Evolutionary conservation across 2,329 filamentous ascomycete species (phyloP), one percentile per base, ranked within the genome.

Genomic region (Colletotrichum acutatum): DNA sequence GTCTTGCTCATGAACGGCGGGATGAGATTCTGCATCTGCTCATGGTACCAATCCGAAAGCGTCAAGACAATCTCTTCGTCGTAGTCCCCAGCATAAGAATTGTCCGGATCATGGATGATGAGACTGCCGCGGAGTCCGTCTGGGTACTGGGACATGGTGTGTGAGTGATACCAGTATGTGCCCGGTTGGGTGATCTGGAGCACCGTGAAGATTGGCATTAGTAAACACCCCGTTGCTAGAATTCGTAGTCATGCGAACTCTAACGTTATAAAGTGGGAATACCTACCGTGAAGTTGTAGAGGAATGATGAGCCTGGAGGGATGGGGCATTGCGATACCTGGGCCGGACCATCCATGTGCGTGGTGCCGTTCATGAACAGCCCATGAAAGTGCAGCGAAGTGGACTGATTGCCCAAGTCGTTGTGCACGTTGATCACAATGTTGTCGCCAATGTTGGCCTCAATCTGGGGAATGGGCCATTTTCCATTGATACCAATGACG

Each of bases 81-180:
- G 69, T 89, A 91, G 22, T 88, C 78, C 37, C 37, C 37, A 2
- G 37, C 37, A 42, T 42, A 42, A 4, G 37, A 14, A 42, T 42
- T 42, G 56, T 83, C 84, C 32, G 87, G 87, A 77, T 94, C 92
- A 62, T 93, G 89, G 24, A 94, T 84, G 66, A 94, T 88, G 37
- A 94, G 81, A 91, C 87, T 0, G 91, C 26, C 92, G 86, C 6
- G 37, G 37, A 93, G 84, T 11, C 92, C 92, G 79, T 94, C 92
- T 1, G 92, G 91, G 74, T 94, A 94, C 79, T 93, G 92, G 28
- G 88, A 90, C 74, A 86, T 85, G 30, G 87, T 86, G 78, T 94
- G 92, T 4, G 90, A 92, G 79, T 94, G 92, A 76, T 95, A 95
- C 93, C 93, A 95, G 81, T 94, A 95, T 1, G 92, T 94, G 32